Base-by-base conservation (phyloP, 2,329 filamentous ascomycete species). In the Colletotrichum somersetense region DNA sequence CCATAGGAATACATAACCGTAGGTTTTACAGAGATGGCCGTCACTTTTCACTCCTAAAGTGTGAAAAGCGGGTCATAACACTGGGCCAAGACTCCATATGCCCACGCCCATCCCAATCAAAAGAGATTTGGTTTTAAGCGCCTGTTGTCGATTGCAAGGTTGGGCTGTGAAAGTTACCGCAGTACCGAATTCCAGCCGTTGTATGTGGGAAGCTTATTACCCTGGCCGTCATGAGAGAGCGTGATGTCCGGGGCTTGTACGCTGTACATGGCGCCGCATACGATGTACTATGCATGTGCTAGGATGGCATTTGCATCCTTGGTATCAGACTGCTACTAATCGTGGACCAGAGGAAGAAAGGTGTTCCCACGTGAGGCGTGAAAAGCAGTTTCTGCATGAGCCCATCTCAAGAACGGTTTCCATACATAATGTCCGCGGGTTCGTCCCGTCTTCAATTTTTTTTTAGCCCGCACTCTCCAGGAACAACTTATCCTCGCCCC, bases 181-280 rank as follows among this genome's bases (percentile, higher is more conserved):
- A 59, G 64, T 56, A 59, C 52, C 65, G 52, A 64, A 48, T 26
- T 12, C 44, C 53, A 69, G 66, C 69, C 69, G 66, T 72, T 62
- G 59, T 48, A 64, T 62, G 59, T 53, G 61, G 65, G 69, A 64
- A 72, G 66, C 66, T 64, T 72, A 68, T 68, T 63, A 59, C 69
- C 65, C 68, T 68, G 46, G 23, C 58, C 65, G 46, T 30, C 64
- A 58, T 71, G 50, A 57, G 63, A n/a, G 33, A 5, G 20, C 26
- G 30, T 40, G 38, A 42, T 44, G 30, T 38, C 18, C 16, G 44
- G 8, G 42, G 23, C 10, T 55, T n/a, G 30, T 56, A n/a, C 14
- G 38, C 3, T 1, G 6, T 23, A 53, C 16, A 40, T 4, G 55
- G 35, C 55, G n/a, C n/a, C 46, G n/a, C 20, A 48, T 48, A 23